These are phyloP conservation scores for Cystobasidium ongulense DNA, from an alignment of 768 basidiomycete genomes.

Conservation along the genomic window DNA sequence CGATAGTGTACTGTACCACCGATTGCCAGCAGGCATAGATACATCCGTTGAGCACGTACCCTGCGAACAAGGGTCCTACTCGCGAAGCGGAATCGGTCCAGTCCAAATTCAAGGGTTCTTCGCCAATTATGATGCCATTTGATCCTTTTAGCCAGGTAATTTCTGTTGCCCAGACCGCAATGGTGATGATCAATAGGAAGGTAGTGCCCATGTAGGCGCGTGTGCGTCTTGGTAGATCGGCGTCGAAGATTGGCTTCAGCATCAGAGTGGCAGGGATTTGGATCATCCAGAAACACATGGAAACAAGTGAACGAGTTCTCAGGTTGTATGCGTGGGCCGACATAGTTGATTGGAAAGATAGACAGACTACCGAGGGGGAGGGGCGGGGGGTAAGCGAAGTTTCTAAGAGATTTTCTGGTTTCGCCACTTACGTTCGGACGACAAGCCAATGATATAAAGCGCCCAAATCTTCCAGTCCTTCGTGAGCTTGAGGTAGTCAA, in stretches of 20 bases:
- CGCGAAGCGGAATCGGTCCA: slow-evolving; percentile 6
- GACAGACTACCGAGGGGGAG: not conserved
- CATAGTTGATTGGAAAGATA: slow-evolving; percentile 17
- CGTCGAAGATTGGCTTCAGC: slow-evolving; percentile 26
- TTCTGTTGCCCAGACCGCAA: slow-evolving; percentile 9
- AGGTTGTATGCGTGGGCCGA: slow-evolving; percentile 1
- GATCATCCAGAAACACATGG: slow-evolving; percentile 18
- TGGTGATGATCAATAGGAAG: slow-evolving; percentile 10
- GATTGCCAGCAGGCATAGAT: slow-evolving; percentile 29
- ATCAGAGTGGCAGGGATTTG: slow-evolving; percentile 17
- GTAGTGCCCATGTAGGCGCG: slow-evolving; percentile 11
- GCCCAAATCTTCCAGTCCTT: slow-evolving; percentile 29
- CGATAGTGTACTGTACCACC: slow-evolving; percentile 11
- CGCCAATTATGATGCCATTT: slow-evolving; percentile 2
- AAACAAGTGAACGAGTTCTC: slow-evolving; percentile 5
- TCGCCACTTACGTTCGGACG: slow-evolving; percentile 16
- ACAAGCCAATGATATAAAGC: slow-evolving; percentile 11
- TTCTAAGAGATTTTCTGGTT: no score
- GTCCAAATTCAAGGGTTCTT: slow-evolving; percentile 17
- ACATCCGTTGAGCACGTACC: slow-evolving; percentile 16
- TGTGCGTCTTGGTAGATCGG: not conserved
- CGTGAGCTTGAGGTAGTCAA: not conserved
- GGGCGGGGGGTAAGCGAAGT: no score
- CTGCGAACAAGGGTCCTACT: slow-evolving; percentile 10
- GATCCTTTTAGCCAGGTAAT: slow-evolving; percentile 2